Evolutionary conservation across 208 protist genomes (phyloP), one percentile per base, ranked within the genome.

Genomic region (Crithidia expoeki): DNA sequence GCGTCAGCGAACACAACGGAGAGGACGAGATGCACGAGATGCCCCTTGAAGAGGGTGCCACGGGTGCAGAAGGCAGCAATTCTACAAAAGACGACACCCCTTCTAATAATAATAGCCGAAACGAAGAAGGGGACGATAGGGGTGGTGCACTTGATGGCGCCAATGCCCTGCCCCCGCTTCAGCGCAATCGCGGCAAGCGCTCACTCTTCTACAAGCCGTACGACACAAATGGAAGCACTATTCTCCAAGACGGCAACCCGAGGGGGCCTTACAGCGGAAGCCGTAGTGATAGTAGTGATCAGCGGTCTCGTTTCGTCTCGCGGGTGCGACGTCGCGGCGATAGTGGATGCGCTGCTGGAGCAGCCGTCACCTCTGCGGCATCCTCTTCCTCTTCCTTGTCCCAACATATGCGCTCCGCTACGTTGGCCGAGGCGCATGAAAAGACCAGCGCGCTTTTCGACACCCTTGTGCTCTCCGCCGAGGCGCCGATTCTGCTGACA

Each of bases 151-250:
- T 12, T 5, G 36, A 12, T 40, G 36, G 36, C 12, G 36, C 12
- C 36, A 12, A 12, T 40, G 36, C 36, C 36, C 56, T 40, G 17
- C 64, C 60, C 0, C 78, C 73, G 50, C 64, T 64, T 44, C 53
- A 63, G 38, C 79, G 79, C 25, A 38, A 69, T 6, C 80, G 80
- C 27, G 80, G 80, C 30, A 80, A 80, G 61, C 80, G 74, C 47
- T 85, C 75, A 3, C 70, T 85, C 62, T 81, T 81, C 56, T 80
- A 81, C 63, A 62, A 85, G 32, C 28, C 53, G 5, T 36, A n/a
- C 25, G 36, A 63, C 44, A 34, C 57, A 16, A 30, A 36, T 16
- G 64, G 44, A 17, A 49, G 30, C 34, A 68, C 55, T 49, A 34
- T 67, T 42, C 16, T 67, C 33, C 36, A 47, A 3, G 42, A 27